Base-by-base conservation (phyloP, 2,329 filamentous ascomycete genomes). In the Cordyceps cicadae region DNA sequence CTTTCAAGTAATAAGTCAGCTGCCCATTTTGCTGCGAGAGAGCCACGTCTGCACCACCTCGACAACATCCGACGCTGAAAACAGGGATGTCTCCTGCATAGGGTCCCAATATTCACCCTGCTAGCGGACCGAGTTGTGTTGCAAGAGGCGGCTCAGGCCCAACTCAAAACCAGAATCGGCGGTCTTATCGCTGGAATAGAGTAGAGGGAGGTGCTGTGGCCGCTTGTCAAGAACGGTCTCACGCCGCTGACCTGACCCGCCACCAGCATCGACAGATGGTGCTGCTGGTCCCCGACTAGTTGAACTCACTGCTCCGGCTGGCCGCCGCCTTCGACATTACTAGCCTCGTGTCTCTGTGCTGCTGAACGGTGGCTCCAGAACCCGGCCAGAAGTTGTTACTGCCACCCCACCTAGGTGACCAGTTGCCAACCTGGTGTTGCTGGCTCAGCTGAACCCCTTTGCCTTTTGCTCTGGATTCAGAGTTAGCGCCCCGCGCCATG, bases 361-460 rank as follows among this genome's bases (percentile, higher is more conserved):
- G 43, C 43, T 46, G 43, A 46, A 46, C 43, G n/a, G 45, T 48
- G 45, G 19, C 45, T 48, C 45, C 43, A 46, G 43, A 46, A 19
- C 56, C 49, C 49, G 29, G 5, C 29, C 5, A 5, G 39, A 53
- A 39, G 39, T 53, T 59, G 57, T 39, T 59, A 59, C 57, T 53
- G 57, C 39, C 57, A 59, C 57, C 57, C 57, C 57, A 59, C 57
- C 57, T 59, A 52, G n/a, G 32, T 37, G 49, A 59, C 49, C 49
- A 37, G 49, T 54, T 49, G 32, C 41, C 49, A 59, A 59, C 49
- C 50, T 39, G 53, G 49, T 60, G 58, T 60, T 53, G 58, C 58
- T 60, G 58, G 58, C 51, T 60, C 51, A 60, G 58, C 58, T 60
- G 58, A 60, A 60, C 58, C 51, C 43, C 50, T 43, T 60, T 54